Evolutionary conservation across 345 rosid genomes (phyloP), one percentile per base, ranked within the genome.

Genomic region (Murraya koenigii): DNA sequence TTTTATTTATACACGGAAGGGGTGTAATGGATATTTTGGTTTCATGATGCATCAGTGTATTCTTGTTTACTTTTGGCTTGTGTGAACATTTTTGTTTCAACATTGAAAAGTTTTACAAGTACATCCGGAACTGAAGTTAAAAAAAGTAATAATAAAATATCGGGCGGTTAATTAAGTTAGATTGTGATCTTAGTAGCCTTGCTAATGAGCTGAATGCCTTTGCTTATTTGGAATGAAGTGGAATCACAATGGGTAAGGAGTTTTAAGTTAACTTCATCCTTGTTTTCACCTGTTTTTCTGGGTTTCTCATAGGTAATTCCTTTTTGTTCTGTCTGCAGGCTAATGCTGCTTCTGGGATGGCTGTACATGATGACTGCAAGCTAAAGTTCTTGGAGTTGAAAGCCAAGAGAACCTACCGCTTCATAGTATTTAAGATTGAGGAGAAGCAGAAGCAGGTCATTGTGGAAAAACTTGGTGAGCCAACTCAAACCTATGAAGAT

Each of bases 281-380:
- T 28, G 28, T 26, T 41, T 41, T 7, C 23, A 7, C 28, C 36
- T 4, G 23, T 7, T 15, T 6, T 9, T 6, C 17, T 23, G 23
- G 23, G 38, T 26, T 41, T 41, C 4, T 39, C 59, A 41, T 44
- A 14, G 52, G 60, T 47, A 44, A 60, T 33, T 15, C 30, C 14
- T 47, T 70, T 35, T 23, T 39, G 49, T n/a, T 49, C 32, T 35
- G 15, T 39, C 47, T 59, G 28, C 78, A 86, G 91, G 90, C 89
- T 61, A 88, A 88, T 52, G 91, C 88, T 9, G 87, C 91, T 15
- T 88, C 91, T 3, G 91, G 91, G 9, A 84, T 88, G 85, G 89
- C 87, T 71, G 91, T 88, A 80, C 89, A 88, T 35, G 89, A 88
- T 72, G 91, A 88, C 71, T 88, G 91, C 84, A 88, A 87, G 82